A percentile compares a stretch with the other conserved stretches of the same genome.
Evolutionary conservation across 2,329 filamentous ascomycete species (phyloP).

Genomic region (Paecilomyces fulvus): DNA sequence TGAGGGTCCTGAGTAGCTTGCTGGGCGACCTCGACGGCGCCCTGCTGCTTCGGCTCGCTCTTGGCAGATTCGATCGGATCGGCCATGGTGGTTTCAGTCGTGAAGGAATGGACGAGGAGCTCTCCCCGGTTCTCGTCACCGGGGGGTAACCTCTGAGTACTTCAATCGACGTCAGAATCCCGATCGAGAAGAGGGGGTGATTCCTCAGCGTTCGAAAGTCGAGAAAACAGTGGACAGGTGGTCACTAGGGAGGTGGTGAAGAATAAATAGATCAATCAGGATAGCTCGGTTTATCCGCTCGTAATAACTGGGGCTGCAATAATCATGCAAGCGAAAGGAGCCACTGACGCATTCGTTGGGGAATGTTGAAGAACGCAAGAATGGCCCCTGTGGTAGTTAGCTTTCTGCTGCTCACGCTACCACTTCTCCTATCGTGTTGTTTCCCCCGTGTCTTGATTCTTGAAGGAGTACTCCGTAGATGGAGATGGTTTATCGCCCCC

Average conservation of each 20-base stretch:
- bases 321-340: neutral
- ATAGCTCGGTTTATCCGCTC: neutral
- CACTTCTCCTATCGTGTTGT: too few relatives aligned
- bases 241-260: neutral
- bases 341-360: neutral
- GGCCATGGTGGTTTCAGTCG: neutral
- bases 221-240: neutral
- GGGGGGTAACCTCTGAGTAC: neutral
- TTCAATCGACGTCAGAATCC: neutral
- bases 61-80: constrained; percentile 18
- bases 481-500: neutral
- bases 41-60: constrained; percentile 71
- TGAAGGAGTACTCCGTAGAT: neutral
- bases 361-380: neutral
- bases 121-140: neutral
- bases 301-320: neutral
- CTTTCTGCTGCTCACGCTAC: neutral
- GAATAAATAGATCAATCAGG: too few relatives aligned
- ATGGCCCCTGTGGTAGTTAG: neutral
- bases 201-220: too few relatives aligned
- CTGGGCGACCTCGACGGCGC: constrained; percentile 65
- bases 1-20: constrained; percentile 48
- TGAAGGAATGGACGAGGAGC: neutral
- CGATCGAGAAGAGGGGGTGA: neutral
- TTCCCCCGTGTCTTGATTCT: neutral